These are phyloP conservation scores for Corymbia maculata DNA, from an alignment of 345 rosid species.

Conservation along the genomic window DNA sequence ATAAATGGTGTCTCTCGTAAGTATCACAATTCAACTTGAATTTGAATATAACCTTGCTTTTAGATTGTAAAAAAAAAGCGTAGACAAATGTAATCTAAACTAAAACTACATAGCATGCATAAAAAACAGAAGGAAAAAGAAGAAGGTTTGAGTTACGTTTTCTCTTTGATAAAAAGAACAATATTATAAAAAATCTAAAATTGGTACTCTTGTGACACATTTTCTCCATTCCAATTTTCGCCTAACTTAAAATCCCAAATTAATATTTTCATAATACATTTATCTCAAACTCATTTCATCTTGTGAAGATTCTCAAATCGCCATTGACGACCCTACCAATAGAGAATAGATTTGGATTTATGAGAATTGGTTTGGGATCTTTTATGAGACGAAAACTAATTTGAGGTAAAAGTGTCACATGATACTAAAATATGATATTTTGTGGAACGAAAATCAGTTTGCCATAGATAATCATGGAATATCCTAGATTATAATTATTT, in stretches of 20 bases:
- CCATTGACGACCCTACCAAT: not conserved
- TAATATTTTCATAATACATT: not conserved
- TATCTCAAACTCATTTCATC: not conserved
- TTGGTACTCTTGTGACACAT: not conserved
- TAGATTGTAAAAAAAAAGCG: not conserved
- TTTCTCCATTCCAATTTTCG: not conserved
- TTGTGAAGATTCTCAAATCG: not conserved
- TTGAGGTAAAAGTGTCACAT: not conserved
- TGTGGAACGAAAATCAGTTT: not conserved
- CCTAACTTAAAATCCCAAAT: accelerated
- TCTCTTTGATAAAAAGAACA: not conserved
- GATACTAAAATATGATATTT: not conserved
- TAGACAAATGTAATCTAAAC: not conserved
- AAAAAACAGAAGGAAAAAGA: not conserved
- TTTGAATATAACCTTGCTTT: not conserved
- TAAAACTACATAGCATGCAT: not conserved
- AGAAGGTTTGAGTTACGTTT: not conserved
- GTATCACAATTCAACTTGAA: not conserved
- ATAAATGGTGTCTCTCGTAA: not conserved
- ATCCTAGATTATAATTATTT: not conserved
- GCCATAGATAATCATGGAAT: accelerated
- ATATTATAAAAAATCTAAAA: not conserved
- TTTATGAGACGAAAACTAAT: not conserved
- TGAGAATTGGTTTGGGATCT: not conserved
- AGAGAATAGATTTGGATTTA: not conserved